Base-by-base conservation (phyloP, 805 yeast species). In the Zygosaccharomyces bailii region DNA sequence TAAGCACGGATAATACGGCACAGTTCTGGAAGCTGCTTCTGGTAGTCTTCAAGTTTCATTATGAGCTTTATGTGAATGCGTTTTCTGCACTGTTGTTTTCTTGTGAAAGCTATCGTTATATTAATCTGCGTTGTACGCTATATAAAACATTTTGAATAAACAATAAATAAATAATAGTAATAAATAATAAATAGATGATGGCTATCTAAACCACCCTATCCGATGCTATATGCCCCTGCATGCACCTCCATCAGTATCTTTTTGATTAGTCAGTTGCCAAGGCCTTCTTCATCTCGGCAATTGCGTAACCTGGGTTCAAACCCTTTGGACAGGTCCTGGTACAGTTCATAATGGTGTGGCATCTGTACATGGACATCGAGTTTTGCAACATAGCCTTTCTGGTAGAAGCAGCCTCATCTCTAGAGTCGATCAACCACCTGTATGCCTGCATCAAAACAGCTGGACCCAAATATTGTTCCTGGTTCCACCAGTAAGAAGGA, bases 401-500 rank as follows among this genome's bases (percentile, higher is more conserved):
- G 56, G 74, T 60, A 50, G 69, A 73, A 34, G 87, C 75, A 44
- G 96, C 96, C 69, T 88, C 84, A 72, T 93, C 99, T 75, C 99
- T 84, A 34, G 96, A 84, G 71, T 93, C 99, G 50, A 89, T 80
- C 76, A 93, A 82, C 99, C 99, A 93, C 76, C 99, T 84, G 79
- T 82, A 93, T 44, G 98, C 97, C 77, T 93, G 99, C 96, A 93
- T 86, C 69, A 93, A 79, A 44, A 93, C 98, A 23, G 99, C 99
- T 19, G 99, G 99, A 46, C 99, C 99, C 59, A 93, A 75, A 72
- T 93, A 93, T 75, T 93, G 95, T 72, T 90, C 96, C 74, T 88
- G 96, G 74, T 93, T 93, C 99, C 99, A 93, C 99, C 99, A 93
- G 79, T 93, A 93, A 2, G 98, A 90, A 43, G 99, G 99, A 75